phyloP scores from a whole-genome alignment of 345 rosid genomes.

The Acer campestre region DNA sequence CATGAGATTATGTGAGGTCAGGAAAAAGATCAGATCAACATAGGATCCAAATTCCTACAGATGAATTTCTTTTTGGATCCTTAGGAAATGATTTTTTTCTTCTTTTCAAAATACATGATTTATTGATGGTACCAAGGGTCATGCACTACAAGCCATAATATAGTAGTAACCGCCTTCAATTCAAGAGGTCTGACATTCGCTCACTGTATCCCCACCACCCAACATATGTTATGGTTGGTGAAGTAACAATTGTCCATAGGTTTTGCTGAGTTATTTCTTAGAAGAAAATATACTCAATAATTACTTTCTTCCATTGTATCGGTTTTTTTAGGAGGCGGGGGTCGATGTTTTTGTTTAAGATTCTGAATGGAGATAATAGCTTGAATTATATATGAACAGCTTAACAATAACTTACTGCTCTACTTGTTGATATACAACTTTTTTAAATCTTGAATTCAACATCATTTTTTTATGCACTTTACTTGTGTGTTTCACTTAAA shows the following conservation, averaged over 20 bases:
- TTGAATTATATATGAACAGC: not conserved
- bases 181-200: not conserved
- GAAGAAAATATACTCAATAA: not conserved
- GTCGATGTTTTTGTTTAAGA: not conserved
- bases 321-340: not conserved
- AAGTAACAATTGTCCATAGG: not conserved
- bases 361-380: not conserved
- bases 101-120: not conserved
- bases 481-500: not conserved
- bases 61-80: not conserved
- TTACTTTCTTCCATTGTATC: not conserved
- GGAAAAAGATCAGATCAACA: no score
- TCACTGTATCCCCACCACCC: not conserved
- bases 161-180: not conserved
- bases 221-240: not conserved
- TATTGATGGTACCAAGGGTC: not conserved
- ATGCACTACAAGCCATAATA: not conserved
- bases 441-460: not conserved
- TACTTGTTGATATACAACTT: slow-evolving; percentile 12
- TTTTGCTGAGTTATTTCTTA: not conserved
- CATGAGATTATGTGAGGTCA: no score
- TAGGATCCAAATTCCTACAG: no score
- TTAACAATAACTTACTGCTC: not conserved
- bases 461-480: slow-evolving; percentile 5
- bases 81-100: not conserved